These are phyloP conservation scores for Abrus pulchellus DNA, from an alignment of 306 rosid species.

Conservation along the genomic window DNA sequence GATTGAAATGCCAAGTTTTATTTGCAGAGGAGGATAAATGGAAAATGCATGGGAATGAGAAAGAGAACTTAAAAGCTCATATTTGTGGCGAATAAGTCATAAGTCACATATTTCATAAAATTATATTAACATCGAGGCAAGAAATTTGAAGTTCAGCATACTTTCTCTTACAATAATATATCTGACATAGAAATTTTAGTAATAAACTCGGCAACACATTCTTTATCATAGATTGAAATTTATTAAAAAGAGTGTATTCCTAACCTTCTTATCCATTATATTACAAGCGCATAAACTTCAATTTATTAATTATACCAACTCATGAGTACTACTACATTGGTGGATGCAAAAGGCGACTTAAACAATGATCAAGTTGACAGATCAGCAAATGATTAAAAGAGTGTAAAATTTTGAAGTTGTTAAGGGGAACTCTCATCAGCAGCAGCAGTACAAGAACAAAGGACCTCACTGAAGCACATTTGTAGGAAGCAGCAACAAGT, in stretches of 20 bases:
- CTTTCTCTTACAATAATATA: background rate
- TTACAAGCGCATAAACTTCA: conserved; percentile 26
- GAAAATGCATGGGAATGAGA: background rate
- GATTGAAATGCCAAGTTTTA: background rate
- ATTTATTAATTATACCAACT: conserved; percentile 38
- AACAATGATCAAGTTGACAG: conserved; percentile 37
- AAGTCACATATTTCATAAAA: background rate
- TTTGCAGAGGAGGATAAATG: background rate
- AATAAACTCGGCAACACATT: too few relatives aligned
- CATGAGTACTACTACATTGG: conserved; percentile 36
- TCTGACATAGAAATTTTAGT: too few relatives aligned
- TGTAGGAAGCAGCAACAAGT: conserved; percentile 21
- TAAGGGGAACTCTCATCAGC: conserved; percentile 63
- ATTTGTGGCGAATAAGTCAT: background rate
- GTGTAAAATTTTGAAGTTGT: conserved; percentile 53
- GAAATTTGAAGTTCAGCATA: conserved; percentile 11
- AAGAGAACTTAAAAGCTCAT: background rate
- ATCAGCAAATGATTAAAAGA: conserved; percentile 18
- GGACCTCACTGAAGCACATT: conserved; percentile 41
- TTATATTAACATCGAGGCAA: background rate
- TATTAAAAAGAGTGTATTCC: too few relatives aligned
- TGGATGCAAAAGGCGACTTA: conserved; percentile 11
- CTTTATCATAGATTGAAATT: too few relatives aligned
- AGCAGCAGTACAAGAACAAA: conserved; percentile 39
- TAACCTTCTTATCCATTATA: background rate